phyloP scores from a whole-genome alignment of 192 early-diverging fungal genomes.

The Dissophora globulifera region DNA sequence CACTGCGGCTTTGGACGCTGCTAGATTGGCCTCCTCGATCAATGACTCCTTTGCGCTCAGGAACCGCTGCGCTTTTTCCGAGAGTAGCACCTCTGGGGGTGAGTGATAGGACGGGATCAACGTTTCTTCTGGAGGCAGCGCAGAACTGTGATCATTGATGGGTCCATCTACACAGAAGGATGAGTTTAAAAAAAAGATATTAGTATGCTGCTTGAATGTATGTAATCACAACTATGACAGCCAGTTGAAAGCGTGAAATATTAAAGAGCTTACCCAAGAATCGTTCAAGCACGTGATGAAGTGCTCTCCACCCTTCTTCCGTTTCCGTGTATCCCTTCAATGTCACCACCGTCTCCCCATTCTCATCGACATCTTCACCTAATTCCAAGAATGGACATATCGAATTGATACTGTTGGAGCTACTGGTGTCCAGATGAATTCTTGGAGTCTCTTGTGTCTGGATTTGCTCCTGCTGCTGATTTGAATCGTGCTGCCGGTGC shows the following conservation, averaged over 20 bases:
- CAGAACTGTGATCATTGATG: constrained; percentile 11
- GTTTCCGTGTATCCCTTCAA: constrained; percentile 48
- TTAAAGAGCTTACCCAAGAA: constrained; percentile 28
- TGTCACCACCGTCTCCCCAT: constrained; percentile 3
- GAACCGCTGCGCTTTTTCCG: constrained; percentile 33
- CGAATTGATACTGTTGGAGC: neutral
- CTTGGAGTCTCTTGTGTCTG: neutral
- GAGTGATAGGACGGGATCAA: constrained; percentile 34
- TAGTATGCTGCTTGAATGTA: too few relatives aligned
- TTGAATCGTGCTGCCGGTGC: neutral
- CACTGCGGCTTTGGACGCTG: constrained; percentile 23
- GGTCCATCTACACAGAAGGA: constrained; percentile 32
- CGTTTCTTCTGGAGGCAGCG: constrained; percentile 39
- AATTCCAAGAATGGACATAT: constrained; percentile 39
- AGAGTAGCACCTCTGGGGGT: constrained; percentile 25
- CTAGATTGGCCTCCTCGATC: constrained; percentile 28
- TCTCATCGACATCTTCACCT: neutral
- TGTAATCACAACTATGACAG: neutral
- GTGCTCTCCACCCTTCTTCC: constrained; percentile 36
- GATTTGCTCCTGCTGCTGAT: neutral
- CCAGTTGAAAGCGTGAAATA: too few relatives aligned
- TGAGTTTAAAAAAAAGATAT: too few relatives aligned
- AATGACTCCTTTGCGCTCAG: constrained; percentile 28
- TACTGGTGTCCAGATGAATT: neutral
- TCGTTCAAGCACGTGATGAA: constrained; percentile 25